Percentiles rank a stretch among this genome's conserved stretches.
phyloP scores from a whole-genome alignment of 208 protist genomes.

The Wallacemonas sp. region DNA sequence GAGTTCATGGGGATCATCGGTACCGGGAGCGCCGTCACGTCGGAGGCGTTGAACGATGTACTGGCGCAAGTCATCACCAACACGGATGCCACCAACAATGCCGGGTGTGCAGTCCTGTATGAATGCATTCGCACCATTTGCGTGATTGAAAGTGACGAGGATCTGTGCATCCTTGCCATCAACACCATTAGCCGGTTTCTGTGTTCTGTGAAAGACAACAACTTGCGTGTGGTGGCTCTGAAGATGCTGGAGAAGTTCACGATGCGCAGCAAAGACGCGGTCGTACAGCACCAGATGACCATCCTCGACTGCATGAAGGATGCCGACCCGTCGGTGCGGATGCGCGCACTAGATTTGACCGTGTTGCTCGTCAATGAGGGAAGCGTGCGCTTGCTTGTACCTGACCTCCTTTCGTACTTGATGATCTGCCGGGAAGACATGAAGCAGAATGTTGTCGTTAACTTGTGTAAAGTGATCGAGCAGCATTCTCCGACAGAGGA shows the following conservation, averaged over 20 bases:
- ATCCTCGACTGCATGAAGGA: slow-evolving; percentile 98
- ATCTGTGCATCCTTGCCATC: slow-evolving; percentile 93
- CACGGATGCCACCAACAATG: slow-evolving; percentile 95
- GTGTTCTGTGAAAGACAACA: slow-evolving; percentile 96
- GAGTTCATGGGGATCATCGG: slow-evolving; percentile 97
- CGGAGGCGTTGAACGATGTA: slow-evolving; percentile 97
- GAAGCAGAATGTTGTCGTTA: slow-evolving; percentile 90
- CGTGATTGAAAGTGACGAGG: slow-evolving; percentile 93
- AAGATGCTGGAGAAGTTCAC: slow-evolving; percentile 93
- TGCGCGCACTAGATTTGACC: slow-evolving; percentile 96
- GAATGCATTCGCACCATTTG: slow-evolving; percentile 98
- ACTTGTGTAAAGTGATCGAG: slow-evolving; percentile 94
- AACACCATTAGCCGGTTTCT: slow-evolving; percentile 99
- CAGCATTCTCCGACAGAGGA: slow-evolving; percentile 91
- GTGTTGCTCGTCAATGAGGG: slow-evolving; percentile 95
- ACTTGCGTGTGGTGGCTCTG: slow-evolving; percentile 98
- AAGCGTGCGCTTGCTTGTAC: slow-evolving; percentile 94
- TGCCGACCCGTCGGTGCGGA: slow-evolving; percentile 96
- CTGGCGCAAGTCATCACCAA: slow-evolving; percentile 98
- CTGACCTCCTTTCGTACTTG: slow-evolving; percentile 95
- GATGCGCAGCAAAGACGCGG: slow-evolving; percentile 77
- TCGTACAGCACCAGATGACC: slow-evolving; percentile 92
- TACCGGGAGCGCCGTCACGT: slow-evolving; percentile 86
- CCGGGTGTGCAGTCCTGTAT: slow-evolving; percentile 98
- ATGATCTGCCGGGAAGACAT: slow-evolving; percentile 92